These are phyloP conservation scores for Gossypium raimondii DNA, from an alignment of 345 rosid species.

Conservation along the genomic window DNA sequence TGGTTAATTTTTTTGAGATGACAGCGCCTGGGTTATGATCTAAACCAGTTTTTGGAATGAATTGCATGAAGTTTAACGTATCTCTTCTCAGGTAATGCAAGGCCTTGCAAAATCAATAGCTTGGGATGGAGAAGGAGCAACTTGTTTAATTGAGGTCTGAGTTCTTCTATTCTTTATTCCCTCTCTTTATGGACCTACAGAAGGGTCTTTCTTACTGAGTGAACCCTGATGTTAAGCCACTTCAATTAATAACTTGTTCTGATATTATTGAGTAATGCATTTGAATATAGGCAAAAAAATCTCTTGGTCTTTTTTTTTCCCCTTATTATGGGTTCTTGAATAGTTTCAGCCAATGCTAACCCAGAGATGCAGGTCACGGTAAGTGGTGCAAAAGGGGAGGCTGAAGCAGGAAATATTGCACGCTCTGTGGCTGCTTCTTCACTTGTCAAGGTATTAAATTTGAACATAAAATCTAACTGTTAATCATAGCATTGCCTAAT, in stretches of 20 bases:
- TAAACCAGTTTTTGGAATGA: not conserved
- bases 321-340: not conserved
- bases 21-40: not conserved
- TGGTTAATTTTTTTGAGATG: not conserved
- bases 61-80: not conserved
- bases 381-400: conserved; percentile 62
- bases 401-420: conserved; percentile 83
- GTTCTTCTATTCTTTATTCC: not conserved
- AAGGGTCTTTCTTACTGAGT: conserved; percentile 3
- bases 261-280: not conserved
- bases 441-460: conserved; percentile 68
- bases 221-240: conserved; percentile 3
- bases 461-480: conserved; percentile 18
- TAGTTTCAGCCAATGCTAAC: conserved; percentile 9
- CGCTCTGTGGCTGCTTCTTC: conserved; percentile 93
- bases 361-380: conserved; percentile 56
- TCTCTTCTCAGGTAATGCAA: conserved; percentile 77
- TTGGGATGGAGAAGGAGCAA: conserved; percentile 99
- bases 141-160: conserved; percentile 85
- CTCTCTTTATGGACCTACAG: not conserved
- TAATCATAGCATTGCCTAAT: conserved; percentile 20
- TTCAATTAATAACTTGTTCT: not conserved
- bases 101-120: conserved; percentile 97
- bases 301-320: not conserved
- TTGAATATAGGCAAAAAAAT: not conserved